These are phyloP conservation scores for Sequoia sempervirens DNA, from an alignment of 75 land plant species.

Conservation along the genomic window DNA sequence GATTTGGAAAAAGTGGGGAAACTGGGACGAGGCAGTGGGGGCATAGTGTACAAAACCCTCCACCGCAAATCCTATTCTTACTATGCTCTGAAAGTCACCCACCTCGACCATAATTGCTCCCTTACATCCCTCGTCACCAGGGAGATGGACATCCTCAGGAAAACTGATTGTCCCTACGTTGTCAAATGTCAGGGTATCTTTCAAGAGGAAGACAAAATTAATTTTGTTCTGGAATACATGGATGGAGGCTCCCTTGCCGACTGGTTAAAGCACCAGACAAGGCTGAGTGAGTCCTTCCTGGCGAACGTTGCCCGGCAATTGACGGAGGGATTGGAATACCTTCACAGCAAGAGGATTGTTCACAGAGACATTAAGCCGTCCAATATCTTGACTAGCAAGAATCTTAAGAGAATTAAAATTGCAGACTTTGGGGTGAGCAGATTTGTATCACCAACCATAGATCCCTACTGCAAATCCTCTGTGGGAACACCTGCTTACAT, in stretches of 20 bases:
- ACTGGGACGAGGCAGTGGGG: slow-evolving; percentile 65
- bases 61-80: slow-evolving; percentile 24
- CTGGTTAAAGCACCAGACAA: slow-evolving; percentile 12
- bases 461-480: slow-evolving; percentile 50
- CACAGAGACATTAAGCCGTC: no score
- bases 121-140: slow-evolving; percentile 30
- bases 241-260: no score
- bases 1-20: slow-evolving; percentile 27
- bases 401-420: slow-evolving; percentile 47
- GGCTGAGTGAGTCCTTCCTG: slow-evolving; percentile 23
- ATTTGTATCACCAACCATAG: slow-evolving; percentile 38
- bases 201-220: slow-evolving; percentile 21
- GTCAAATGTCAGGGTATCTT: slow-evolving; percentile 47
- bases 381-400: slow-evolving; percentile 17
- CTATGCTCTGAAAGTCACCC: slow-evolving; percentile 50
- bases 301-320: slow-evolving; percentile 4
- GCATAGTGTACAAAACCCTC: slow-evolving; percentile 61
- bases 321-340: no score
- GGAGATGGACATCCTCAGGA: slow-evolving; percentile 49
- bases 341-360: no score
- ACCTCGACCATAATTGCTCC: slow-evolving; percentile 17
- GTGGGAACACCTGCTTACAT: slow-evolving; percentile 9
- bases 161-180: slow-evolving; percentile 30
- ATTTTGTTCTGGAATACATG: slow-evolving; percentile 11
- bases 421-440: slow-evolving; percentile 76